Base-by-base conservation (phyloP, 2,329 filamentous ascomycete species). In the Colletotrichum somersetense region DNA sequence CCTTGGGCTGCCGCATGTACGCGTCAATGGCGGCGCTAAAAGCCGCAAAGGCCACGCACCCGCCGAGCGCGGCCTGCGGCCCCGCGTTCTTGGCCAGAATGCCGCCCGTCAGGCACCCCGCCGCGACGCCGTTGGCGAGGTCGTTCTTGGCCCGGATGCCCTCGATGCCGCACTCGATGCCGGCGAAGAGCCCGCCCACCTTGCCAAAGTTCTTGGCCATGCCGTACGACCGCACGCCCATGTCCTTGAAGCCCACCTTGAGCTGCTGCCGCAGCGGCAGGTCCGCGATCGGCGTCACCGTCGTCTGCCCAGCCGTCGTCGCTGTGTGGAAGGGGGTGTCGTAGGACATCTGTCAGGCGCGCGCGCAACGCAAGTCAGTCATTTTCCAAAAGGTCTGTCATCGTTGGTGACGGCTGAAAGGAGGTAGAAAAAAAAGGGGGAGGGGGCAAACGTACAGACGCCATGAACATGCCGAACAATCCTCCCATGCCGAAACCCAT, bases 381-480 rank as follows among this genome's bases (percentile, higher is more conserved):
- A 26, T n/a, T 46, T 18, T 1, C 30, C 30, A 30, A 30, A 30
- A 30, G 30, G 30, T 30, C 30, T 30, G 26, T 26, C 26, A 26
- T 26, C 26, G 26, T 26, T 26, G 26, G 26, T 26, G 26, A 26
- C 26, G 26, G 26, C 26, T 1, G 26, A 35, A 50, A 26, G 46
- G 44, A 33, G 26, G 59, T 6, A 35, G 33, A 35, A 35, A 35
- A 35, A 35, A 35, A 8, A 35, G 20, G 38, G 38, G 38, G 38
- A 3, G 11, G 40, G 12, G 4, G 6, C 12, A 23, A 26, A 44
- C 92, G 75, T 91, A 97, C 94, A 79, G 93, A 96, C 72, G 95
- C 94, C 96, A 98, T 99, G 86, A 99, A 99, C 78, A 98, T 89
- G 76, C 96, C 96, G 77, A 99, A 99, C 55, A 97, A 86, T 78